phyloP scores from a whole-genome alignment of 371 early-diverging fungal genomes.

The Cokeromyces recurvatus region DNA sequence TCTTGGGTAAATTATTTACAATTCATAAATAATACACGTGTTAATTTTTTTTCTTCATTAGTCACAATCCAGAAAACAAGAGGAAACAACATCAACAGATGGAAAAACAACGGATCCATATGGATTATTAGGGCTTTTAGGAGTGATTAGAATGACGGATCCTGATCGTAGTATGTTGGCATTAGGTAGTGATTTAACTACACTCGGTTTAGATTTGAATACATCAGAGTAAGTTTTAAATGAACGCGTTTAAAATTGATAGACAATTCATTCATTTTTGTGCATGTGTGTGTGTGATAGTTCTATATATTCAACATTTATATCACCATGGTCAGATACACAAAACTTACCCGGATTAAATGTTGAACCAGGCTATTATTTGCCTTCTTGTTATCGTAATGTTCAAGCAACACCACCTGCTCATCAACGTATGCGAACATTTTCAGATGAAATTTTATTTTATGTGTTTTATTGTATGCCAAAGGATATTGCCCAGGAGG shows the following conservation, averaged over 20 bases:
- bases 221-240: constrained; percentile 54
- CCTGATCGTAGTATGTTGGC: constrained; percentile 68
- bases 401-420: constrained; percentile 68
- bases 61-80: constrained; percentile 19
- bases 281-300: constrained; percentile 18
- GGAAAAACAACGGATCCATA: constrained; percentile 40
- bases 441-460: constrained; percentile 90
- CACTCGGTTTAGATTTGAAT: constrained; percentile 74
- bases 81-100: constrained; percentile 11
- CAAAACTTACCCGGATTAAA: constrained; percentile 42
- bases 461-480: constrained; percentile 95
- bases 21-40: not conserved
- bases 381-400: constrained; percentile 69
- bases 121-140: constrained; percentile 70
- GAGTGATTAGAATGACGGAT: constrained; percentile 71
- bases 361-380: constrained; percentile 71
- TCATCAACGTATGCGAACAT: constrained; percentile 61
- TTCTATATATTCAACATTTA: constrained; percentile 75
- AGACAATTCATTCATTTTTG: not conserved
- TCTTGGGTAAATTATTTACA: constrained; percentile 14
- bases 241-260: not conserved
- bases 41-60: not conserved
- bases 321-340: constrained; percentile 78
- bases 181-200: constrained; percentile 73
- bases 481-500: constrained; percentile 82